Percentiles rank a stretch among this genome's conserved stretches.
Conservation (phyloP, 2,329 filamentous ascomycete genomes). For the Colletotrichum echinochloae region DNA sequence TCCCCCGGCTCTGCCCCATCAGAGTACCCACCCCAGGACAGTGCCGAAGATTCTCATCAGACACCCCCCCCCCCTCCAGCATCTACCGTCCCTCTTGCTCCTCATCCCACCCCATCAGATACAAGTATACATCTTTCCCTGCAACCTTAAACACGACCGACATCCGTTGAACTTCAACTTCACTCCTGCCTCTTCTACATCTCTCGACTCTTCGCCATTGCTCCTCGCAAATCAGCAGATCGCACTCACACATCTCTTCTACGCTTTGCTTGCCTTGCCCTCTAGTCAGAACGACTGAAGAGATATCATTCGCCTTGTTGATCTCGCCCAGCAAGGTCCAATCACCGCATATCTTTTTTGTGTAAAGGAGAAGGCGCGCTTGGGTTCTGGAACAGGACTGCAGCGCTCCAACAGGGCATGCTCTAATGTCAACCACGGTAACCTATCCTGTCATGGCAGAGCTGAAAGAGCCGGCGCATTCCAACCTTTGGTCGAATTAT, state of each 20-base stretch:
- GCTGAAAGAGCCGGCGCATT: slow-evolving; percentile 70
- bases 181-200: slow-evolving; percentile 40
- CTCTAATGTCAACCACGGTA: slow-evolving; percentile 71
- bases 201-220: slow-evolving; percentile 31
- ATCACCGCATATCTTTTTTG: slow-evolving; percentile 15
- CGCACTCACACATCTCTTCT: neutral
- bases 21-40: slow-evolving; percentile 59
- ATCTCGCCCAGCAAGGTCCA: slow-evolving; percentile 24
- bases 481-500: slow-evolving; percentile 70
- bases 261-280: neutral
- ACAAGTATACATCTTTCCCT: slow-evolving; percentile 62
- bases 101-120: slow-evolving; percentile 54
- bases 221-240: slow-evolving; percentile 20
- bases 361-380: slow-evolving; percentile 41
- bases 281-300: slow-evolving; percentile 12
- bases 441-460: slow-evolving; percentile 74
- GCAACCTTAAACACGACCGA: slow-evolving; percentile 51
- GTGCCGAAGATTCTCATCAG: slow-evolving; percentile 62
- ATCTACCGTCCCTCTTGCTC: slow-evolving; percentile 54
- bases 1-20: slow-evolving; percentile 46
- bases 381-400: slow-evolving; percentile 39
- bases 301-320: slow-evolving; percentile 28
- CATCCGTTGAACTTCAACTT: slow-evolving; percentile 47
- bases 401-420: slow-evolving; percentile 55
- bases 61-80: slow-evolving; percentile 61